These are phyloP conservation scores for Elasticomyces elasticus DNA, from an alignment of 495 filamentous ascomycete species.

Conservation along the genomic window DNA sequence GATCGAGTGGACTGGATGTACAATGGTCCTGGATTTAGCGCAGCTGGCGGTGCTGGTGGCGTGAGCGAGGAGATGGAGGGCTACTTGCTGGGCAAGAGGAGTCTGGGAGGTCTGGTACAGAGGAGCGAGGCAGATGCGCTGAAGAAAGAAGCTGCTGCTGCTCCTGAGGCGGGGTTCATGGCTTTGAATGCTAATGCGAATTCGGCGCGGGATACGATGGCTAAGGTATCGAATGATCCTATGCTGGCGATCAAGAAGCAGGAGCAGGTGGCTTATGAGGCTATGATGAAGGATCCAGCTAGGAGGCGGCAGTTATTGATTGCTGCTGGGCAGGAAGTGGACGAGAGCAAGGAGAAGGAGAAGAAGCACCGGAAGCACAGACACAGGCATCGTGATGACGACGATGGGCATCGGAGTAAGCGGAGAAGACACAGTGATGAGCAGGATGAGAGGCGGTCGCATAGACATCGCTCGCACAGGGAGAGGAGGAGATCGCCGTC, in stretches of 20 bases:
- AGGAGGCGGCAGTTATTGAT: slow-evolving; percentile 59
- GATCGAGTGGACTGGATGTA: slow-evolving; percentile 98
- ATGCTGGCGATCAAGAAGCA: slow-evolving; percentile 83
- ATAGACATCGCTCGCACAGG: slow-evolving; percentile 20
- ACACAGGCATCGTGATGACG: slow-evolving; percentile 39
- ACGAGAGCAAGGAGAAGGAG: slow-evolving; percentile 30
- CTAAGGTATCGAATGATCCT: slow-evolving; percentile 82
- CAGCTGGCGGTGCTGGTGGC: slow-evolving; percentile 62
- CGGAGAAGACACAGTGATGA: slow-evolving; percentile 19
- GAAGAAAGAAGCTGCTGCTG: slow-evolving; percentile 49
- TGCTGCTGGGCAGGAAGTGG: slow-evolving; percentile 38
- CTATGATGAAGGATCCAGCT: slow-evolving; percentile 73
- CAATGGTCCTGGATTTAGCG: slow-evolving; percentile 58
- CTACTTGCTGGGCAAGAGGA: slow-evolving; percentile 81
- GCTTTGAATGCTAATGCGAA: slow-evolving; percentile 46
- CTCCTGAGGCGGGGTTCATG: slow-evolving; percentile 46
- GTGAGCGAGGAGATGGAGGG: slow-evolving; percentile 90
- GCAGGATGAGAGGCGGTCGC: slow-evolving; percentile 28
- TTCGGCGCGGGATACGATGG: slow-evolving; percentile 62
- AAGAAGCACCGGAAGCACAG: slow-evolving; percentile 37
- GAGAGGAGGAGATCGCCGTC: slow-evolving; percentile 11
- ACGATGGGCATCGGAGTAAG: slow-evolving; percentile 20
- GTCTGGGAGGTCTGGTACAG: slow-evolving; percentile 74
- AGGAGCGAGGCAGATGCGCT: slow-evolving; percentile 72
- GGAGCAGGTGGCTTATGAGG: slow-evolving; percentile 84